Evolutionary conservation across 2,329 filamentous ascomycete species (phyloP), one percentile per base, ranked within the genome.

Genomic region (Scedosporium aurantiacum): DNA sequence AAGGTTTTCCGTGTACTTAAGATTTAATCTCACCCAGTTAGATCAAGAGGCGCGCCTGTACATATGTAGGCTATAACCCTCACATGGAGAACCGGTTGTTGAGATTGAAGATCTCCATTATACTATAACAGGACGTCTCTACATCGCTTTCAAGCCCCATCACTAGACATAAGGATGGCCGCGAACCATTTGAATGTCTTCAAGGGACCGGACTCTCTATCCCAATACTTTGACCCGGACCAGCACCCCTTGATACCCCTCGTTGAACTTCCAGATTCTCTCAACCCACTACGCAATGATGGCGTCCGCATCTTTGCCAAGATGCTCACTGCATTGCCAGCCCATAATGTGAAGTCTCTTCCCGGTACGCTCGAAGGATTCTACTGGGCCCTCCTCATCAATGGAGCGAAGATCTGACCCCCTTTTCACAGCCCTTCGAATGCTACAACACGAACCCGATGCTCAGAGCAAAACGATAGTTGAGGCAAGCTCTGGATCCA

Each of bases 231-330:
- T 65, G 73, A 86, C 64, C 83, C 83, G 1, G 82, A 85, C 60
- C 72, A 68, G 2, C 75, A 78, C 25, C 83, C 83, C 3, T 81
- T 81, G 6, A 67, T 86, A 1, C 83, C 83, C 3, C 72, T 86
- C 2, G 80, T 86, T 16, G 83, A 86, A 70, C 72, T 86, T 8
- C 83, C 83, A 2, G 73, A 74, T 28, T 72, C 72, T 43, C 73
- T 86, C 56, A 86, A 86, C 63, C 82, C 82, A 0, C 83, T 78
- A 64, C 73, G 77, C 57, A 64, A 75, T 21, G 78, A 86, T 77
- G 80, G 80, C 1, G 80, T 86, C 2, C 78, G 81, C 23, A 84
- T 86, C 63, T 85, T 84, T 63, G 83, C 83, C 40, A 86, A 86
- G 70, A 82, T 86, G 79, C 81, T 86, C 77, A 82, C 80, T 2